These are phyloP conservation scores for Coniochaeta pulveracea DNA, from an alignment of 2,329 filamentous ascomycete genomes.

Conservation along the genomic window DNA sequence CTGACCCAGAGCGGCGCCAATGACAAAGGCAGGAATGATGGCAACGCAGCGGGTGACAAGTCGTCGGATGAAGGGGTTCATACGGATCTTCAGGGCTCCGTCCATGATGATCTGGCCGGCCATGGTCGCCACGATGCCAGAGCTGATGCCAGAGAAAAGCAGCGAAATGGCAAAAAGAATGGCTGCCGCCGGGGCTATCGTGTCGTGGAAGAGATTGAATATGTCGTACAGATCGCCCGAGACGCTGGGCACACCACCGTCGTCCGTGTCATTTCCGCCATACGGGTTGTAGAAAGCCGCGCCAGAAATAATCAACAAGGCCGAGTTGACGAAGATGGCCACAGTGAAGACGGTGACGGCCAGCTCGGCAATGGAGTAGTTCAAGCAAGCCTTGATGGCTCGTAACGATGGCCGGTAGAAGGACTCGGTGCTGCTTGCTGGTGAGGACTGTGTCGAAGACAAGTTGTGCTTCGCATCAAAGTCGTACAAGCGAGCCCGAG, in stretches of 20 bases:
- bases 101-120: conserved; percentile 47
- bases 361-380: conserved; percentile 60
- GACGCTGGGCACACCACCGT: conserved; percentile 36
- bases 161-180: conserved; percentile 61
- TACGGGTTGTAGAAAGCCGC: conserved; percentile 49
- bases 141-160: conserved; percentile 54
- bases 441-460: conserved; percentile 22
- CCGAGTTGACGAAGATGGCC: conserved; percentile 68
- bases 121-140: conserved; percentile 66
- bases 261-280: conserved; percentile 21
- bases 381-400: conserved; percentile 62
- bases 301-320: conserved; percentile 68
- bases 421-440: conserved; percentile 17
- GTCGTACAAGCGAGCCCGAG: conserved; percentile 50
- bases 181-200: conserved; percentile 59
- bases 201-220: conserved; percentile 54
- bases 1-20: conserved; percentile 17
- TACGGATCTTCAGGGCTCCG: conserved; percentile 16
- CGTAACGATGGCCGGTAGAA: conserved; percentile 57
- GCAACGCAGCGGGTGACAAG: conserved; percentile 17
- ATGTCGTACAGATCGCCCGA: conserved; percentile 62
- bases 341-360: conserved; percentile 63
- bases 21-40: conserved; percentile 18
- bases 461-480: conserved; percentile 42
- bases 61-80: conserved; percentile 16